Evolutionary conservation across 129 eudicot genomes (phyloP).

Genomic region (Flaveria robusta): DNA sequence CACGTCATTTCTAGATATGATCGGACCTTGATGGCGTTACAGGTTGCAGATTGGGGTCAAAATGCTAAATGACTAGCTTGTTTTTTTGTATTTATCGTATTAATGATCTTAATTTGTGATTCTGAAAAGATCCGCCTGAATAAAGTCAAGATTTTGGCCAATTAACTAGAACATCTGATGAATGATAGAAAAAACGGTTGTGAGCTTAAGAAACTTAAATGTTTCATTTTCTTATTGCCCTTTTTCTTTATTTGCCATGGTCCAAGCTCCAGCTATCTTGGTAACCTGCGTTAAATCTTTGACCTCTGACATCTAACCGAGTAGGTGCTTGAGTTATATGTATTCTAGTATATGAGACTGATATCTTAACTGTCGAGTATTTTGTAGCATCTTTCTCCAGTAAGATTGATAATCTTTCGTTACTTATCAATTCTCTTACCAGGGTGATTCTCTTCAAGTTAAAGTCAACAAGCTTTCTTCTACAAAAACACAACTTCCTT

Average conservation of each 20-base stretch:
- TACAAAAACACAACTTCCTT: slow-evolving; percentile 95
- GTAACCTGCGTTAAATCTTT: neutral
- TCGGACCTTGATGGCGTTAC: neutral
- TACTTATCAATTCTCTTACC: slow-evolving; percentile 22
- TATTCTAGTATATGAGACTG: neutral
- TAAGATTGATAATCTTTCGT: slow-evolving; percentile 9
- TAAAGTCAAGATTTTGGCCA: neutral
- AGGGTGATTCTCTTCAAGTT: slow-evolving; percentile 94
- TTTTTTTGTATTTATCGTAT: neutral
- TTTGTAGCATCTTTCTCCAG: too few species aligned
- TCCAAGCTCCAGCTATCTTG: neutral
- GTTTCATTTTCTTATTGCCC: neutral
- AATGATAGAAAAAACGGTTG: neutral
- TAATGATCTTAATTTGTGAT: neutral
- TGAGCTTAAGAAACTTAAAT: slow-evolving; percentile 3
- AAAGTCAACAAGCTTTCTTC: slow-evolving; percentile 99
- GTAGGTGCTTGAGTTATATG: neutral
- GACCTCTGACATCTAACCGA: neutral
- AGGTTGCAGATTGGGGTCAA: neutral
- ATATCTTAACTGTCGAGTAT: neutral
- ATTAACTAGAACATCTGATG: slow-evolving; percentile 8
- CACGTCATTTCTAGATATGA: neutral
- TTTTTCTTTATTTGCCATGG: neutral
- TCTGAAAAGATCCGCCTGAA: neutral
- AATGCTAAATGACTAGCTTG: neutral